Base-by-base conservation (phyloP, 139 green algal genomes). In the Haematococcus lacustris region DNA sequence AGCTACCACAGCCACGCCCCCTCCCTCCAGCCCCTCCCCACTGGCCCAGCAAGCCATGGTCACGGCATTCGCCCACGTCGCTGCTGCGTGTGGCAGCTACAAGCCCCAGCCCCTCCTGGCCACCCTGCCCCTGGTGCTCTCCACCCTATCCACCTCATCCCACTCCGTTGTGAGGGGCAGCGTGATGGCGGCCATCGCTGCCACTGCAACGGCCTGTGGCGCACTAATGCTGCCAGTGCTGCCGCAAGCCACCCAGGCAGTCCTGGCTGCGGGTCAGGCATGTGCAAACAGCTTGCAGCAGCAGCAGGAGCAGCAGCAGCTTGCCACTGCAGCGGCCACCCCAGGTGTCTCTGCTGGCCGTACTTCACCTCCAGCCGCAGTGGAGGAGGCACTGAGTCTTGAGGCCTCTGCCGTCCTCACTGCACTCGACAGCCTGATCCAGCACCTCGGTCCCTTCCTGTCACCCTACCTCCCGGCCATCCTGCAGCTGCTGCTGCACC, bases 401-500 rank as follows among this genome's bases (percentile, higher is more conserved):
- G 84, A 91, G 71, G 73, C 85, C 34, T 80, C 79, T 9, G 81
- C 79, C 3, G 85, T 79, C 1, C 72, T 97, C 35, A 79, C 81
- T 13, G 85, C 91, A 1, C 70, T 94, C 1, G 68, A 66, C 38
- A 80, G 91, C 1, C 63, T 95, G 30, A 77, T 91, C 0, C 64
- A 82, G 30, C 60, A 53, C 4, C 73, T 95, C 2, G 87, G 85
- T 5, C 74, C 82, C 0, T 92, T 95, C 70, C 43, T 95, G 53
- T 85, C 76, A 41, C 87, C 89, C 0, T 85, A 93, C 73, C 71
- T 94, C 47, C 51, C 75, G 1, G 33, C 62, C 23, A 38, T 93
- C 30, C 80, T 95, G 69, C 41, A 50, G 30, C 75, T 91, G 73
- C 77, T 91, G 73, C 78, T 93, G 68, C 73, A 83, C 63, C 80